Evolutionary conservation across 225 moss, liverwort and hornwort species (phyloP), one percentile per base, ranked within the genome.

Genomic region (Physcomitrellopsis africana): DNA sequence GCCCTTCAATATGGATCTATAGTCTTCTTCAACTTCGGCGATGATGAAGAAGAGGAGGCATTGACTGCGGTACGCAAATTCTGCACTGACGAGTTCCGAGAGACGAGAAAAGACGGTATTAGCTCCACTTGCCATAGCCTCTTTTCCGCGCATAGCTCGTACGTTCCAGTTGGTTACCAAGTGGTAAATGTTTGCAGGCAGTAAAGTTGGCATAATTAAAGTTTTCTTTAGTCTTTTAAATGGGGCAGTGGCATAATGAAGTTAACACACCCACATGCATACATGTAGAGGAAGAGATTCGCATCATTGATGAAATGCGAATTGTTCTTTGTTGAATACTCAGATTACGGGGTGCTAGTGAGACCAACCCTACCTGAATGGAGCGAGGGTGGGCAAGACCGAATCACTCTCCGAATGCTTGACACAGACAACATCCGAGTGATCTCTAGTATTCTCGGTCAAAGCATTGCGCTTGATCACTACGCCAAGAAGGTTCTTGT

Each of bases 401-500:
- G 80, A 73, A 94, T 96, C 57, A 96, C 94, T 94, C 63, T 96
- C 80, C 92, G 91, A 78, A 96, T 94, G 81, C 91, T 96, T 45
- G 96, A 96, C 56, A 91, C 88, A 11, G 94, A 96, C 66, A 96
- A 96, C 55, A 96, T 96, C 27, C 87, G 96, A 66, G 96, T 94
- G 56, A 96, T 96, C 52, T 96, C 94, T 62, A 96, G 96, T 69
- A 94, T 96, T 74, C 94, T 94, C 54, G 96, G 96, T 46, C 96
- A 96, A 85, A 96, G 96, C 73, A 96, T 96, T 73, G 96, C 96
- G 60, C 92, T 96, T 45, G 96, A 96, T 78, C 96, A 96, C 77
- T 96, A 94, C 73, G 94, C 96, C 17, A 96, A 92, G 80, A 96
- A 94, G 94, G 96, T 96, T 27, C n/a, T 59, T 65, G 67, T 61